Conservation (phyloP, 768 basidiomycete species). For the Suillus brevipes region DNA sequence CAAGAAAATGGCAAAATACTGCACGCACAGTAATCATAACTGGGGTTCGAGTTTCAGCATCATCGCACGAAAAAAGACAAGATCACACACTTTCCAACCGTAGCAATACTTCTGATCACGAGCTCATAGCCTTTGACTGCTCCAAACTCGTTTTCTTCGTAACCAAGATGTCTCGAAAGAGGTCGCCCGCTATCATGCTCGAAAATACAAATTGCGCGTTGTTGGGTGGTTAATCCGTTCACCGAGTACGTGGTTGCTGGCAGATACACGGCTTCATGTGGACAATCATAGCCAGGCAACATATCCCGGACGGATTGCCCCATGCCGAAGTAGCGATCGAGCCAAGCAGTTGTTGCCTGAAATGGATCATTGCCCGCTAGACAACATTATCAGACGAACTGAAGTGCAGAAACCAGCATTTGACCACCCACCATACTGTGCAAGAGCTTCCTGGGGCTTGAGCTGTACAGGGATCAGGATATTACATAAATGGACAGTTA, state of each 20-base stretch:
- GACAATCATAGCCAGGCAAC: constrained; percentile 69
- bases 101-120: constrained; percentile 55
- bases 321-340: constrained; percentile 68
- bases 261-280: constrained; percentile 58
- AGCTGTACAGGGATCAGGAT: constrained; percentile 35
- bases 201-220: constrained; percentile 64
- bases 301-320: constrained; percentile 55
- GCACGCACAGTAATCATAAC: constrained; percentile 55
- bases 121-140: constrained; percentile 62
- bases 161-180: constrained; percentile 58
- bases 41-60: constrained; percentile 22
- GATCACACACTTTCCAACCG: constrained; percentile 59
- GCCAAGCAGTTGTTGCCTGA: constrained; percentile 61
- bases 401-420: neutral
- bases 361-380: constrained; percentile 61
- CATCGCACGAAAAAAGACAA: neutral
- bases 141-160: constrained; percentile 54
- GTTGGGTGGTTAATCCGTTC: constrained; percentile 43
- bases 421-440: constrained; percentile 49
- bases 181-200: constrained; percentile 61
- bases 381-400: constrained; percentile 2
- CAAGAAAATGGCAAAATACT: neutral
- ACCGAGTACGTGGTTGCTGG: constrained; percentile 54
- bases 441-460: constrained; percentile 61
- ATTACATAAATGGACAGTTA: neutral